Conservation (phyloP, 164 flowering plant species). For the Aristolochia californica region DNA sequence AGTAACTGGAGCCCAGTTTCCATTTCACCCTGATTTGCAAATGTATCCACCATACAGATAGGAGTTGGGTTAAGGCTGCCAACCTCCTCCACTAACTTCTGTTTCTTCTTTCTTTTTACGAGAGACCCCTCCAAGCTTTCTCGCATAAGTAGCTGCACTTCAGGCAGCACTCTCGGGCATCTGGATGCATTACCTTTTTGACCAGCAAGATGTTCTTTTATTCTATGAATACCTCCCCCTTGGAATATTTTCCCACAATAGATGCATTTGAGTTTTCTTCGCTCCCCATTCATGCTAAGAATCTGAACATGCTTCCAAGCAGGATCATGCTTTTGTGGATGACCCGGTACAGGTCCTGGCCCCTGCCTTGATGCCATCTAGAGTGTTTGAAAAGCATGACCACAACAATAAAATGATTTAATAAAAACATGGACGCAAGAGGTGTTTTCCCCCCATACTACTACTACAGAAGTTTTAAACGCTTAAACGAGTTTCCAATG, state of each 20-base stretch:
- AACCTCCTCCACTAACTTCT: constrained; percentile 40
- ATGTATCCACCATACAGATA: constrained; percentile 15
- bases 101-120: constrained; percentile 52
- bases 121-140: constrained; percentile 60
- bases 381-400: no score
- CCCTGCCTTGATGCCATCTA: constrained; percentile 40
- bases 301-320: constrained; percentile 93
- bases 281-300: constrained; percentile 66
- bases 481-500: no score
- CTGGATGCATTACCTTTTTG: constrained; percentile 84
- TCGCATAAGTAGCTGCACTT: constrained; percentile 52
- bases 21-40: constrained; percentile 22
- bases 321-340: constrained; percentile 73
- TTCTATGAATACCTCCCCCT: constrained; percentile 97
- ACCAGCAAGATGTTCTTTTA: constrained; percentile 85
- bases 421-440: no score
- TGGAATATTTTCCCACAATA: constrained; percentile 69
- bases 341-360: constrained; percentile 49
- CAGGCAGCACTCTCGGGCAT: constrained; percentile 51
- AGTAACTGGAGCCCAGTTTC: constrained; percentile 21
- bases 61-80: constrained; percentile 8
- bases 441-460: no score
- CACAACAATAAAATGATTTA: no score
- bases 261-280: constrained; percentile 55
- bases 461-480: no score